Evolutionary conservation across 331 rosid genomes (phyloP).

Genomic region (Acacia pycnantha): DNA sequence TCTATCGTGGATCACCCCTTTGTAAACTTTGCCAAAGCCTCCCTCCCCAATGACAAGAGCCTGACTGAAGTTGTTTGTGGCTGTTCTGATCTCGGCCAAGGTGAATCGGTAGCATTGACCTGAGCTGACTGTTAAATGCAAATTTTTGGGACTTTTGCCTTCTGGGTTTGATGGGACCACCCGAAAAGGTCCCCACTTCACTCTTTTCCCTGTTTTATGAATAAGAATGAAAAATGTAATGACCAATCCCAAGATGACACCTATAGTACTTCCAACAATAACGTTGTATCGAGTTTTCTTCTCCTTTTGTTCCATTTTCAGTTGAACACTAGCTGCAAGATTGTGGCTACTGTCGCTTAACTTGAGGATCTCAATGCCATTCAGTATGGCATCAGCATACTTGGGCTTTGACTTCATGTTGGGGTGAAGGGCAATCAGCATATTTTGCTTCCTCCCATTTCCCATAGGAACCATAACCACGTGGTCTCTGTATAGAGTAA

Average conservation of each 20-base stretch:
- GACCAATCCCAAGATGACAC: conserved; percentile 18
- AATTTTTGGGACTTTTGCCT: no score
- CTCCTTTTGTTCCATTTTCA: conserved; percentile 16
- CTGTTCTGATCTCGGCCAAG: conserved; percentile 34
- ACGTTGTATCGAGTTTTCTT: conserved; percentile 6
- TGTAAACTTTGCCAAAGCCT: conserved; percentile 64
- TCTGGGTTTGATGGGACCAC: no score
- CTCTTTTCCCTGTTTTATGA: no score
- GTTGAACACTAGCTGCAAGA: conserved; percentile 31
- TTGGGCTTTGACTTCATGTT: conserved; percentile 32
- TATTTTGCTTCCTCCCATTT: conserved; percentile 1
- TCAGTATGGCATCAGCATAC: conserved; percentile 39
- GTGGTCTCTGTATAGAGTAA: conserved; percentile 41
- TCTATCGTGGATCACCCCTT: conserved; percentile 37
- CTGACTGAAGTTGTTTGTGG: conserved; percentile 40
- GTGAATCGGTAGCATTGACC: conserved; percentile 33
- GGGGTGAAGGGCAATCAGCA: conserved; percentile 35
- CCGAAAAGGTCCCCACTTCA: no score
- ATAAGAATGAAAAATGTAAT: no score
- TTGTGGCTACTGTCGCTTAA: conserved; percentile 31
- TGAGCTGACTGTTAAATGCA: conserved; percentile 5
- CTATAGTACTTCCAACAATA: conserved; percentile 20
- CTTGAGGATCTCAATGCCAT: conserved; percentile 49
- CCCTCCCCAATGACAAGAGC: conserved; percentile 45
- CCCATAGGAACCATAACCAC: background rate